Evolutionary conservation across 345 rosid genomes (phyloP).

Genomic region (Anacardium occidentale): DNA sequence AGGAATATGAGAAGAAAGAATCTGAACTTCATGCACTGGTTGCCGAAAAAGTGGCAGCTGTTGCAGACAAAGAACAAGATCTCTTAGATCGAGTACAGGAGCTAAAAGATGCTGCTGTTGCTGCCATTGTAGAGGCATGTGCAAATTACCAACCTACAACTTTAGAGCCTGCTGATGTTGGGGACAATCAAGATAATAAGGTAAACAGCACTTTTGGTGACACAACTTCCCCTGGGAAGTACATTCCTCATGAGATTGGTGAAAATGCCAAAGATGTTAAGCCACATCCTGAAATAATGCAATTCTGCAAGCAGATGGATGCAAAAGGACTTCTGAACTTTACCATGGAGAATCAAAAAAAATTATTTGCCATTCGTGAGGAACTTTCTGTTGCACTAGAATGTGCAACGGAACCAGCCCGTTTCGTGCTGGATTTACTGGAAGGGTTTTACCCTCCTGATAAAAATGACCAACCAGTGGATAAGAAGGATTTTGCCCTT

Average conservation of each 20-base stretch:
- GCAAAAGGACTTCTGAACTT: conserved; percentile 54
- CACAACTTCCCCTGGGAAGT: conserved; percentile 38
- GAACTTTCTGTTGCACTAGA: conserved; percentile 56
- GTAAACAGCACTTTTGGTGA: conserved; percentile 56
- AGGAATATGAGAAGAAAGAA: conserved; percentile 44
- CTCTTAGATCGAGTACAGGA: conserved; percentile 55
- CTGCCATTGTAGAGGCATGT: conserved; percentile 44
- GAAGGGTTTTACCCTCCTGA: conserved; percentile 51
- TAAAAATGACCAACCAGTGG: conserved; percentile 40
- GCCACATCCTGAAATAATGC: conserved; percentile 48
- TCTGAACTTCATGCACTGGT: conserved; percentile 35
- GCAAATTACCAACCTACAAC: conserved; percentile 30
- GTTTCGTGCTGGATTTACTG: conserved; percentile 58
- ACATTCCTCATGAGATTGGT: conserved; percentile 34
- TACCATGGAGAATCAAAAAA: conserved; percentile 45
- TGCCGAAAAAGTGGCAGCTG: conserved; percentile 43
- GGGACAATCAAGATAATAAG: conserved; percentile 41
- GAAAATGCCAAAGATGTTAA: conserved; percentile 43
- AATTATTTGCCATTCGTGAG: conserved; percentile 35
- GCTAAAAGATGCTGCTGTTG: conserved; percentile 59
- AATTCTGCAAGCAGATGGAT: conserved; percentile 69
- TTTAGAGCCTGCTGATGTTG: conserved; percentile 30
- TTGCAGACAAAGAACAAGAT: conserved; percentile 53
- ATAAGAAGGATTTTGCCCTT: conserved; percentile 53
- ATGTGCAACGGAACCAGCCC: conserved; percentile 61